Base-by-base conservation (phyloP, 2,329 filamentous ascomycete genomes). In the Cladosporium sp. region DNA sequence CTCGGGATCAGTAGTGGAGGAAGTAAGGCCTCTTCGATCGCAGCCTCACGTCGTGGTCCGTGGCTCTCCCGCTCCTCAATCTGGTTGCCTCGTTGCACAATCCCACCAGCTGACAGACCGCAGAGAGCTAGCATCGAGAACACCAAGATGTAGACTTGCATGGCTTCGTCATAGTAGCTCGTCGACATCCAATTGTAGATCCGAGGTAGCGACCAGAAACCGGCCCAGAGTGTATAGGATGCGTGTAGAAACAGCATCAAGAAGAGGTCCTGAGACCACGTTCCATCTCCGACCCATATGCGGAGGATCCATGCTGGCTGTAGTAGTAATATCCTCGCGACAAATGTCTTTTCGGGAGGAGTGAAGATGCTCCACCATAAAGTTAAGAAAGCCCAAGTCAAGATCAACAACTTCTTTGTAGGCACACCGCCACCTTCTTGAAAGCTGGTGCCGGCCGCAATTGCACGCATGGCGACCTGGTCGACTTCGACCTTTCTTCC, bases 1-100 rank as follows among this genome's bases (percentile, higher is more conserved):
- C 84, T 85, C 7, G 87, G 86, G 42, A 91, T 83, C 12, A 92
- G 73, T 58, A 84, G 73, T 3, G 83, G 80, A 54, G 73, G 72
- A 11, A 73, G 60, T 7, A 71, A 61, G 30, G 69, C 65, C 54
- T 72, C 69, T 14, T 70, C 67, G 52, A 71, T 72, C 17, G 37
- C 36, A 36, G 37, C 55, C 19, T 56, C 47, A 55, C 64, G 19
- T 37, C 51, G 4, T 14, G 17, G 34, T 63, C 52, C 52, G 5
- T 37, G 40, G 14, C 12, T n/a, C 8, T 55, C 62, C n/a, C 59
- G 55, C 3, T 58, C 25, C 14, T 58, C 59, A n/a, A 71, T 54
- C 22, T 67, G 64, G 1, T 62, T 59, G 25, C 65, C 69, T 19
- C 69, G 68, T 30, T 63, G 56, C 11, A 68, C 67, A 28, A 70